Conservation (phyloP, 352 stramenopile species). For the Globisporangium acanthophoron region DNA sequence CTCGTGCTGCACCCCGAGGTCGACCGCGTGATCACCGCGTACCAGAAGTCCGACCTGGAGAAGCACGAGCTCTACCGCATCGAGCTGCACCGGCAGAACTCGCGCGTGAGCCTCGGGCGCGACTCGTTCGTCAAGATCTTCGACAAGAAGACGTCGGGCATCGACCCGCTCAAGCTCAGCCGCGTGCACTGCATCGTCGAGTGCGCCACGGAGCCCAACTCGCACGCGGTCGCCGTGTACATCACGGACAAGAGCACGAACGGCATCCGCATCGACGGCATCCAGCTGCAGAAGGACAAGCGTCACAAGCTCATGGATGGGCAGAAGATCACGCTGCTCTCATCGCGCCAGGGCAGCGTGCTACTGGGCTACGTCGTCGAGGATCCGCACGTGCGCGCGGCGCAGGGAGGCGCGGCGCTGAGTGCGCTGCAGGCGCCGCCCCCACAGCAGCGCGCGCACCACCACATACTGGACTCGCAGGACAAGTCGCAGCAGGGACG, state of each 20-base stretch:
- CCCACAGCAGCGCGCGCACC: not conserved
- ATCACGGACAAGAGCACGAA: constrained; percentile 73
- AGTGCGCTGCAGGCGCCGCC: not conserved
- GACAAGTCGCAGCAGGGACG: constrained; percentile 50
- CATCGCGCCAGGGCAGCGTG: constrained; percentile 46
- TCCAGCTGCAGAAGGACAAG: constrained; percentile 40
- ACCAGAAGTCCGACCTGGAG: constrained; percentile 51
- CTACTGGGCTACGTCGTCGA: constrained; percentile 69
- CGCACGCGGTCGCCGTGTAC: constrained; percentile 37
- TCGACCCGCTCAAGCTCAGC: constrained; percentile 65
- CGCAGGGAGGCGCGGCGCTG: constrained; percentile 13
- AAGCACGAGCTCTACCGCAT: constrained; percentile 49
- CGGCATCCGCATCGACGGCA: constrained; percentile 61
- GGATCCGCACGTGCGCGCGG: constrained; percentile 57
- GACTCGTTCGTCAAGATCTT: constrained; percentile 52
- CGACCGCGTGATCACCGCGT: constrained; percentile 45
- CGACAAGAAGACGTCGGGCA: constrained; percentile 41
- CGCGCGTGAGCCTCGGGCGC: constrained; percentile 42
- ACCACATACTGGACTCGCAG: constrained; percentile 22
- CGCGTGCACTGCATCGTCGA: constrained; percentile 58
- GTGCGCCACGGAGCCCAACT: constrained; percentile 34
- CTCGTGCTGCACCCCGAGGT: constrained; percentile 65
- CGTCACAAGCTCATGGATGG: constrained; percentile 46
- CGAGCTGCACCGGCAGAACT: constrained; percentile 46
- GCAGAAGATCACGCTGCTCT: constrained; percentile 75